These are phyloP conservation scores for Aureobasidium lini DNA, from an alignment of 2,329 filamentous ascomycete species.

Conservation along the genomic window DNA sequence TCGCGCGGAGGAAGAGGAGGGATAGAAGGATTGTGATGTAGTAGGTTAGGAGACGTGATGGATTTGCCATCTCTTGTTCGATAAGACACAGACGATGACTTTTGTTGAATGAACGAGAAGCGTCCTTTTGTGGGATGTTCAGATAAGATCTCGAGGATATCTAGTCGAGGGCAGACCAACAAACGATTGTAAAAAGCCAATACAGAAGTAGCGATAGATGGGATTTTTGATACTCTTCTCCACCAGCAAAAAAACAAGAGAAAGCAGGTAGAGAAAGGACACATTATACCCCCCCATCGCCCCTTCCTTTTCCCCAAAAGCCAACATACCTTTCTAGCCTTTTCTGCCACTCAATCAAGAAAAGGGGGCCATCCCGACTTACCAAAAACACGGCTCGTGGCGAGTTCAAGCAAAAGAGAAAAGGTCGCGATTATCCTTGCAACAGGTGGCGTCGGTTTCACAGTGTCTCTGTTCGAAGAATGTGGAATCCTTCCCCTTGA, in stretches of 20 bases:
- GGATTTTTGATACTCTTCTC: too few species aligned
- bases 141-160: too few species aligned
- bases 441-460: background rate
- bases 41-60: background rate
- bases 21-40: background rate
- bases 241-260: too few species aligned
- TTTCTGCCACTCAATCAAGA: background rate
- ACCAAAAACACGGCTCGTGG: background rate
- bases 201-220: too few species aligned
- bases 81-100: background rate
- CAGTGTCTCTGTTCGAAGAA: background rate
- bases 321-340: background rate
- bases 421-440: background rate
- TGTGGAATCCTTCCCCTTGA: background rate
- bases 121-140: too few species aligned
- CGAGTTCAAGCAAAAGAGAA: background rate
- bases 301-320: background rate
- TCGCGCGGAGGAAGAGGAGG: background rate
- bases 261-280: too few species aligned
- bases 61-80: background rate
- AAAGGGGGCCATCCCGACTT: background rate
- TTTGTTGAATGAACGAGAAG: too few species aligned
- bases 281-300: too few species aligned
- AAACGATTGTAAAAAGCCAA: too few species aligned
- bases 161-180: too few species aligned